A percentile compares a stretch with the other conserved stretches of the same genome.
Conservation (phyloP, 495 filamentous ascomycete species). For the Niebla homalea region DNA sequence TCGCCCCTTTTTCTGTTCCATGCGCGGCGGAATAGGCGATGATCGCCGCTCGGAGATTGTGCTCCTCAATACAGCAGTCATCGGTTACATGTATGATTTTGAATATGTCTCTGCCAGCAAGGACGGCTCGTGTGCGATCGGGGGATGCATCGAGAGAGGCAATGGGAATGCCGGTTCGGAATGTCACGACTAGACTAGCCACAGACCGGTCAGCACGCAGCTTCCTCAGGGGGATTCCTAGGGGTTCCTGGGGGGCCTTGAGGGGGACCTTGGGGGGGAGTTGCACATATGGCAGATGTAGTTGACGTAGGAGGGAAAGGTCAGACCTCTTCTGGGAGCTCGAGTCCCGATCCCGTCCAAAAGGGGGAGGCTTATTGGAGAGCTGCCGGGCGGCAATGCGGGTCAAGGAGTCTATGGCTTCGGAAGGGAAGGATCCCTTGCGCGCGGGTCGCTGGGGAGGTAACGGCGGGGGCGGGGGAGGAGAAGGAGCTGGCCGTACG, state of each 20-base stretch:
- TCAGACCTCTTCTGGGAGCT: constrained; percentile 8
- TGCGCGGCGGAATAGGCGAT: constrained; percentile 47
- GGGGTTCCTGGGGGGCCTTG: constrained; percentile 1
- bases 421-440: constrained; percentile 18
- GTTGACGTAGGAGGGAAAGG: neutral
- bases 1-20: constrained; percentile 37
- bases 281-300: neutral
- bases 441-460: constrained; percentile 34
- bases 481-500: constrained; percentile 19
- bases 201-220: neutral
- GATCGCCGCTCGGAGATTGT: constrained; percentile 70
- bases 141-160: constrained; percentile 66
- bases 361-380: constrained; percentile 31
- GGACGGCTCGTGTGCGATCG: constrained; percentile 58
- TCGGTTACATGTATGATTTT: constrained; percentile 68
- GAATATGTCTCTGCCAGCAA: constrained; percentile 72
- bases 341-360: neutral
- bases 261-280: neutral
- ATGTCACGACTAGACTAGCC: neutral
- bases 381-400: constrained; percentile 43
- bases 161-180: constrained; percentile 61
- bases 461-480: constrained; percentile 39
- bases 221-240: neutral
- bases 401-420: constrained; percentile 39
- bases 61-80: constrained; percentile 55